phyloP scores from a whole-genome alignment of 2,329 filamentous ascomycete genomes.

The Apiospora malaysiana region DNA sequence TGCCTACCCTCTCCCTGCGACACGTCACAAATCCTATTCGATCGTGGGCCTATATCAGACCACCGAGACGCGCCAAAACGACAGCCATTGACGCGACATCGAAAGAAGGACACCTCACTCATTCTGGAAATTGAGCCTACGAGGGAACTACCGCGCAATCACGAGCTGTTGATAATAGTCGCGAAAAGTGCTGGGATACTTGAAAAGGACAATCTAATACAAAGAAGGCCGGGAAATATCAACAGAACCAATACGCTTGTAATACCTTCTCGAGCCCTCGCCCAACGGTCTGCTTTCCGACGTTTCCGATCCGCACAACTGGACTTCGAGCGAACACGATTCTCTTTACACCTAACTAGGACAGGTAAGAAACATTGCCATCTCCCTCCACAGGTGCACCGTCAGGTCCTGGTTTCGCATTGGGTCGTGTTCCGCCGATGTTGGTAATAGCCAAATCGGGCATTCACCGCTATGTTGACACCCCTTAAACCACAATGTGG shows the following conservation, averaged over 20 bases:
- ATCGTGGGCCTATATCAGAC: background rate
- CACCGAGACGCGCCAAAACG: background rate
- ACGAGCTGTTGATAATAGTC: background rate
- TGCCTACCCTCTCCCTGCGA: background rate
- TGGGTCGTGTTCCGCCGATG: background rate
- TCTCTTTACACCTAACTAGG: background rate
- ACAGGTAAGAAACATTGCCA: background rate
- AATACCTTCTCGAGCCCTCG: background rate
- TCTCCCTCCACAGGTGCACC: background rate
- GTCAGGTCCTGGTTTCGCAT: background rate
- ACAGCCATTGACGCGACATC: slow-evolving; percentile 11
- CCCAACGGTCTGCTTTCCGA: background rate
- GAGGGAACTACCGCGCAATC: background rate
- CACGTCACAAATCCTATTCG: background rate
- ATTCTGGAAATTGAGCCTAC: slow-evolving; percentile 10
- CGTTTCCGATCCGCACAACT: background rate
- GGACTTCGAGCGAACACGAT: background rate
- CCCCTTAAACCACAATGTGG: background rate
- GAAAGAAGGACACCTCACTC: slow-evolving; percentile 1
- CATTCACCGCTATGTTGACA: background rate
- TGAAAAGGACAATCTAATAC: background rate
- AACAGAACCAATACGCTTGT: background rate
- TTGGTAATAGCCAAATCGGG: background rate
- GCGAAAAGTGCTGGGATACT: background rate
- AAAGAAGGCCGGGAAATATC: background rate